Percentiles rank a stretch among this genome's conserved stretches.
phyloP scores from a whole-genome alignment of 2,329 filamentous ascomycete species.

The Juglanconis oblonga region DNA sequence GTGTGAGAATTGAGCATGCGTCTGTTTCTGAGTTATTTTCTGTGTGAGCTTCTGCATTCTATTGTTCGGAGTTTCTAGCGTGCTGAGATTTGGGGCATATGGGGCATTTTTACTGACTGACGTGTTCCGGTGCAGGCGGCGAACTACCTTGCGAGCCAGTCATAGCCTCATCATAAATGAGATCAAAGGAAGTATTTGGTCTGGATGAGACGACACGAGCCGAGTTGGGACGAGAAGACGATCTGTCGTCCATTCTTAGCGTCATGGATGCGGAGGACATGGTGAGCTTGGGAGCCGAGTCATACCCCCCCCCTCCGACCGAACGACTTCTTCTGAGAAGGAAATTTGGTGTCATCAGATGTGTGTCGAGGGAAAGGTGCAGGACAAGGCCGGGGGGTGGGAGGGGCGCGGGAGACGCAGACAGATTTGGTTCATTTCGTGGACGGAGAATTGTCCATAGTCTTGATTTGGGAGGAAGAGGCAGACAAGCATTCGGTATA shows the following conservation, averaged over 20 bases:
- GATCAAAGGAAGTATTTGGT: neutral
- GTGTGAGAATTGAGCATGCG: neutral
- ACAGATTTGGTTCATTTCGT: neutral
- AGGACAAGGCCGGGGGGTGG: too few relatives aligned
- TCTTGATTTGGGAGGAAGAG: neutral
- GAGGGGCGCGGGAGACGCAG: too few relatives aligned
- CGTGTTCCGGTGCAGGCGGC: constrained; percentile 40
- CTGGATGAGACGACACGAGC: neutral
- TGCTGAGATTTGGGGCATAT: neutral
- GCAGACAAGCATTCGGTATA: neutral
- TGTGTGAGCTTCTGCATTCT: neutral
- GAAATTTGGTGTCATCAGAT: neutral
- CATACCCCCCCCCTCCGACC: too few relatives aligned
- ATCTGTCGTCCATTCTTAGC: too few relatives aligned
- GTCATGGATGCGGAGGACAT: too few relatives aligned
- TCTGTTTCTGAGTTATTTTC: neutral
- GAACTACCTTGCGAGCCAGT: constrained; percentile 54
- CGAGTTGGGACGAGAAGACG: too few relatives aligned
- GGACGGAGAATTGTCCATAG: neutral
- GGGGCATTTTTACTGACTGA: constrained; percentile 16
- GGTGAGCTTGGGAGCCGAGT: too few relatives aligned
- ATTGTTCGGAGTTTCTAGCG: neutral
- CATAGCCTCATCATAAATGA: constrained; percentile 27
- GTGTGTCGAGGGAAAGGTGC: too few relatives aligned
- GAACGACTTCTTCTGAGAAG: too few relatives aligned